Percentiles rank a stretch among this genome's conserved stretches.
Evolutionary conservation across 768 basidiomycete species (phyloP).

Genomic region (Kwoniella mangroviensis): DNA sequence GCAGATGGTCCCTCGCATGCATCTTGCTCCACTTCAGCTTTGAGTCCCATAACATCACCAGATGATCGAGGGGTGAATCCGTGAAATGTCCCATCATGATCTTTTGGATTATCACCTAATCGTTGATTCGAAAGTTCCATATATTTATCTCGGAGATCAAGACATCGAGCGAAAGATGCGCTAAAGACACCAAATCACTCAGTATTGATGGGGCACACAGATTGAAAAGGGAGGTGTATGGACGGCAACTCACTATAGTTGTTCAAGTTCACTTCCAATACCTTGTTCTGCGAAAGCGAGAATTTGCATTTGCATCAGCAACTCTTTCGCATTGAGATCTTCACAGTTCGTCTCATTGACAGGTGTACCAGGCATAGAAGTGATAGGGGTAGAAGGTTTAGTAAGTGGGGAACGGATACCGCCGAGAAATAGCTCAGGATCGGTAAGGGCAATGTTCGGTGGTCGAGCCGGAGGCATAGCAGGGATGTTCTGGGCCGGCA

Average conservation of each 20-base stretch:
- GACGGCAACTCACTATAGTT: constrained; percentile 58
- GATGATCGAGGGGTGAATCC: constrained; percentile 66
- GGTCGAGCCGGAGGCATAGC: neutral
- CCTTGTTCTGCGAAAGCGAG: constrained; percentile 56
- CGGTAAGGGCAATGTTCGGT: constrained; percentile 13
- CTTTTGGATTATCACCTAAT: constrained; percentile 90
- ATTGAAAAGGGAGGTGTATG: too few species aligned
- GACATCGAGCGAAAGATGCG: constrained; percentile 74
- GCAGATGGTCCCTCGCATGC: constrained; percentile 31
- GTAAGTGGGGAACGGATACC: constrained; percentile 11
- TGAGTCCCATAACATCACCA: constrained; percentile 70
- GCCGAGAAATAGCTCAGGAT: constrained; percentile 22
- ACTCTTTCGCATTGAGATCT: constrained; percentile 19
- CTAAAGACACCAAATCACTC: constrained; percentile 25
- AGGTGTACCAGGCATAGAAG: constrained; percentile 18
- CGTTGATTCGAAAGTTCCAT: constrained; percentile 83
- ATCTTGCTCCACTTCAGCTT: constrained; percentile 65
- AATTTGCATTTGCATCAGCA: constrained; percentile 54
- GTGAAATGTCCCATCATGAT: constrained; percentile 79
- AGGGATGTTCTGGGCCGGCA: neutral
- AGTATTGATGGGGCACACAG: neutral
- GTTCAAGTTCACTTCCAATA: constrained; percentile 56
- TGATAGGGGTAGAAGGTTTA: constrained; percentile 12
- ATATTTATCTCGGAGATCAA: constrained; percentile 94
- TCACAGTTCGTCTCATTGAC: neutral